Evolutionary conservation across 345 rosid species (phyloP).

Genomic region (Euclidium syriacum): DNA sequence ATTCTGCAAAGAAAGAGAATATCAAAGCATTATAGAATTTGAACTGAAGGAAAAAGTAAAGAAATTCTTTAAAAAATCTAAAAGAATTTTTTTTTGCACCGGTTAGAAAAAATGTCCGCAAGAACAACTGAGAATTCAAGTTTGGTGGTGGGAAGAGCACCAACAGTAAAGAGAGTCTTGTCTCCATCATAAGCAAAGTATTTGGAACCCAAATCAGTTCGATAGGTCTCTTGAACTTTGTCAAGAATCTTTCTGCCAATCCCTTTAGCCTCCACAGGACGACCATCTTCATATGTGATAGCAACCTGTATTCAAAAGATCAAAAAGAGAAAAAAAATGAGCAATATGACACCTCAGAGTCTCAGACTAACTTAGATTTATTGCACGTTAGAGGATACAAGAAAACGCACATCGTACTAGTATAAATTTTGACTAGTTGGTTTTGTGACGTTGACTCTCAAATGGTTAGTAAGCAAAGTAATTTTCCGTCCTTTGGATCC

Average conservation of each 20-base stretch:
- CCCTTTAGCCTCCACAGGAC: conserved; percentile 62
- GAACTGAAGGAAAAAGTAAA: too few species aligned
- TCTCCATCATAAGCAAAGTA: conserved; percentile 84
- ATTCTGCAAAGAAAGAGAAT: too few species aligned
- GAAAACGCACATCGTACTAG: conserved; percentile 56
- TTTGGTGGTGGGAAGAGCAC: conserved; percentile 56
- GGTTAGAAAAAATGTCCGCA: conserved; percentile 48
- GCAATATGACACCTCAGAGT: too few species aligned
- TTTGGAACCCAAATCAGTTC: conserved; percentile 48
- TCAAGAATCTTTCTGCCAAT: conserved; percentile 62
- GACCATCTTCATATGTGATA: conserved; percentile 64
- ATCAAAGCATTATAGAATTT: too few species aligned
- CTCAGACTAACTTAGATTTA: too few species aligned
- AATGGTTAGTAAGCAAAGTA: conserved; percentile 56
- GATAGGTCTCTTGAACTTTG: conserved; percentile 53
- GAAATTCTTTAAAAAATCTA: too few species aligned
- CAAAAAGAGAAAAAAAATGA: neutral
- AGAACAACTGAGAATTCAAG: conserved; percentile 64
- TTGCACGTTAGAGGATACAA: neutral
- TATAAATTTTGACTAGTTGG: conserved; percentile 44
- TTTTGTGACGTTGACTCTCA: conserved; percentile 48
- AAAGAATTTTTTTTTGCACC: too few species aligned
- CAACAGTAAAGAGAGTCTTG: conserved; percentile 61
- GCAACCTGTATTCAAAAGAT: conserved; percentile 43
- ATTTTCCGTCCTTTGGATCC: conserved; percentile 60